These are phyloP conservation scores for Fragosphaeria purpurea DNA, from an alignment of 2,329 filamentous ascomycete species.

Conservation along the genomic window DNA sequence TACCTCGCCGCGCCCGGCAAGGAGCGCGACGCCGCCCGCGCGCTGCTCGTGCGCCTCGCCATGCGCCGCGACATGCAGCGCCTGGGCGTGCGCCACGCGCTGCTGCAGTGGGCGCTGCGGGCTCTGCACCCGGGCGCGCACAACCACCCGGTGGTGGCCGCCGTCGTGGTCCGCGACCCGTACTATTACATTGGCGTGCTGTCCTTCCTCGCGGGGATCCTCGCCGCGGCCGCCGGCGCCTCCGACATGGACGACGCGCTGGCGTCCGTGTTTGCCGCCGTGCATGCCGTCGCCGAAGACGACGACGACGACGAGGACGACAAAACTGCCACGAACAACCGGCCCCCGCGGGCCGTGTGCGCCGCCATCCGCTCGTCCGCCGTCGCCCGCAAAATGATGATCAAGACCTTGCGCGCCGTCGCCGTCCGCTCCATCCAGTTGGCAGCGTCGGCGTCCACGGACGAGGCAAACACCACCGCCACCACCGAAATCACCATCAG, in stretches of 20 bases:
- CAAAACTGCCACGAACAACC: constrained; percentile 13
- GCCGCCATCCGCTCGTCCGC: constrained; percentile 58
- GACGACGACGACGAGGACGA: constrained; percentile 11
- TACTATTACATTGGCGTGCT: constrained; percentile 73
- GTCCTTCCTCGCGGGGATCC: constrained; percentile 67
- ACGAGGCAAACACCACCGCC: constrained; percentile 54
- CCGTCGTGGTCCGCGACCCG: constrained; percentile 33
- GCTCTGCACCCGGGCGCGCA: constrained; percentile 40
- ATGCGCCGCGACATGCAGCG: constrained; percentile 81
- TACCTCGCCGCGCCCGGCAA: constrained; percentile 71
- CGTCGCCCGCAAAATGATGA: constrained; percentile 67
- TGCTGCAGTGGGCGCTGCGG: constrained; percentile 62
- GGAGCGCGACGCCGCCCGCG: constrained; percentile 79
- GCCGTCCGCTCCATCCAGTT: constrained; percentile 45
- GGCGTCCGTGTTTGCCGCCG: constrained; percentile 52
- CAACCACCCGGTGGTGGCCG: constrained; percentile 18
- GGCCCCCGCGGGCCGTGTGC: constrained; percentile 36
- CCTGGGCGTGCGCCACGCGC: constrained; percentile 55
- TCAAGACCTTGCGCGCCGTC: constrained; percentile 76
- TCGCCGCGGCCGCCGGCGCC: constrained; percentile 59
- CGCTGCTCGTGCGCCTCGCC: constrained; percentile 70
- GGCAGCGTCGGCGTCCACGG: constrained; percentile 32
- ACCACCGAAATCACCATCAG: constrained; percentile 78
- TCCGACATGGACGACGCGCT: constrained; percentile 64
- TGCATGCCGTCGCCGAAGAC: constrained; percentile 47